Percentiles rank a stretch among this genome's conserved stretches.
Conservation (phyloP, 805 yeast species). For the Wickerhamomyces xylosicus region DNA sequence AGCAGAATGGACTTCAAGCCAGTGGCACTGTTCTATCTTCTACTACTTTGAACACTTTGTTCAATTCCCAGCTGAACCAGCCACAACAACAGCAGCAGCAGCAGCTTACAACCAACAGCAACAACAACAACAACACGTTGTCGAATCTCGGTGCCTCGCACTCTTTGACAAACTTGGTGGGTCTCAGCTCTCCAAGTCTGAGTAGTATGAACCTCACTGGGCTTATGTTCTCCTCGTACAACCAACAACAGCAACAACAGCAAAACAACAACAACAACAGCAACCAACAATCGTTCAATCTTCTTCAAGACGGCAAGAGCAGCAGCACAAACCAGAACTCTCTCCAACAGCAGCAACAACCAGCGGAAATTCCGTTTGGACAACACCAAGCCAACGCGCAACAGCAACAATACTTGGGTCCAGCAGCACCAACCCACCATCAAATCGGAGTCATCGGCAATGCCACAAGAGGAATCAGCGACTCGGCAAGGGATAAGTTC, state of each 20-base stretch:
- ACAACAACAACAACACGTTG: constrained; percentile 3
- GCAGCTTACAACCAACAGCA: neutral
- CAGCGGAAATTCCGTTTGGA: constrained; percentile 1
- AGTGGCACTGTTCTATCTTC: neutral
- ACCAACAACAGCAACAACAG: constrained; percentile 7
- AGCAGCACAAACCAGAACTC: too few species aligned
- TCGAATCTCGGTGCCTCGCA: constrained; percentile 14
- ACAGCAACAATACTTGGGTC: constrained; percentile 7
- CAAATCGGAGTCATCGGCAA: constrained; percentile 9
- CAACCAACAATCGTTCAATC: too few species aligned
- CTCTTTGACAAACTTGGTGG: constrained; percentile 18
- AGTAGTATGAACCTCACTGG: constrained; percentile 7
- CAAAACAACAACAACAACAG: constrained; percentile 5
- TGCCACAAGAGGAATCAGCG: constrained; percentile 30
- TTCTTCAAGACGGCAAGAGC: too few species aligned
- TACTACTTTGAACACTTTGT: constrained; percentile 1
- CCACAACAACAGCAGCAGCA: neutral
- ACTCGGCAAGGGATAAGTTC: constrained; percentile 85
- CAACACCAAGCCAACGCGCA: constrained; percentile 6
- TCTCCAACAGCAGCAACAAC: too few species aligned
- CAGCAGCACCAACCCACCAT: constrained; percentile 5
- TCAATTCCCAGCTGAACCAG: neutral
- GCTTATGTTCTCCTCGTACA: constrained; percentile 5
- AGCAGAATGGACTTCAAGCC: neutral
- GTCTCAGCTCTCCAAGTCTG: constrained; percentile 15